Conservation (phyloP, 2,329 filamentous ascomycete genomes). For the Fusarium protoensiforme region DNA sequence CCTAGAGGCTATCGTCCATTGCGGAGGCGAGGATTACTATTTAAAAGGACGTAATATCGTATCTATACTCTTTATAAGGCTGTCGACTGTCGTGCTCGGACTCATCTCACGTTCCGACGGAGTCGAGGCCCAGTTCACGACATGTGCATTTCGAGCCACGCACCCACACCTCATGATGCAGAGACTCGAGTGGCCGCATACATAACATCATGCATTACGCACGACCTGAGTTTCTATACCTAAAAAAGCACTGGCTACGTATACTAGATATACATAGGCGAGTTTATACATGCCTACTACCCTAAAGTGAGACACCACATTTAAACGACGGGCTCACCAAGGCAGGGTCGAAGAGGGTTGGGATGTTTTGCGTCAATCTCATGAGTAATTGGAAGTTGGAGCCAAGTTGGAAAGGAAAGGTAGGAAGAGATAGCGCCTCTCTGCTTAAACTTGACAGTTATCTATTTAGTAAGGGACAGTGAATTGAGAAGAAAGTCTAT, state of each 20-base stretch:
- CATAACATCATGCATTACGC: not conserved
- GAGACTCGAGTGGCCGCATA: not conserved
- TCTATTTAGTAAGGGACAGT: not conserved
- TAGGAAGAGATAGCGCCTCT: rapidly evolving
- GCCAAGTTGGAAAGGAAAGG: rapidly evolving
- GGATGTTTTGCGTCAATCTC: not conserved
- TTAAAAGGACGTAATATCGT: not conserved
- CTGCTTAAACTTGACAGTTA: not conserved
- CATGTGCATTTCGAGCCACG: not conserved
- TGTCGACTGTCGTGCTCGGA: not conserved
- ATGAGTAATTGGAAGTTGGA: not conserved
- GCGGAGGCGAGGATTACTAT: not conserved
- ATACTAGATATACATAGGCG: not conserved
- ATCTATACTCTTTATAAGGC: not conserved
- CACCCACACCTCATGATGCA: not conserved
- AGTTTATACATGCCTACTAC: not conserved
- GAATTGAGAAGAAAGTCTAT: not conserved
- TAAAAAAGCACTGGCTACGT: not conserved
- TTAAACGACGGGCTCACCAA: not conserved
- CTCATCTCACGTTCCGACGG: not conserved
- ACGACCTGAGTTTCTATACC: not conserved
- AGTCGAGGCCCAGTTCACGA: not conserved
- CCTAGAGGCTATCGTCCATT: not conserved
- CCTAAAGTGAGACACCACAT: not conserved
- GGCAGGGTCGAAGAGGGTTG: not conserved